Percentiles rank a stretch among this genome's conserved stretches.
Conservation (phyloP, 2,329 filamentous ascomycete species). For the Hypocrella siamensis region DNA sequence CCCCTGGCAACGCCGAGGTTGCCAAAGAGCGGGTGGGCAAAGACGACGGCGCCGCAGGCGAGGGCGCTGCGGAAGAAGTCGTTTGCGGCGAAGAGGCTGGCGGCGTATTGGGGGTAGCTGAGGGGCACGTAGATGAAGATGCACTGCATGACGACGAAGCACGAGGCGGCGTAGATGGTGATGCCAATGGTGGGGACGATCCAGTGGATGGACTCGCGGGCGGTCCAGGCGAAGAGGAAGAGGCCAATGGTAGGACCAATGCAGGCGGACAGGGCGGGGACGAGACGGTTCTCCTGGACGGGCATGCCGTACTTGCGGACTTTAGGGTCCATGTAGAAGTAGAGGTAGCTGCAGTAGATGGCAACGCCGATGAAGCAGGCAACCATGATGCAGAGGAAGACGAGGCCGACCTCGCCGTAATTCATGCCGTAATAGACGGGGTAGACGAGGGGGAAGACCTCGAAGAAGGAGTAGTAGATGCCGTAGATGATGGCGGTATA, state of each 20-base stretch:
- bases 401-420: constrained; percentile 39
- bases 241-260: constrained; percentile 41
- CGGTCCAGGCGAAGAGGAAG: constrained; percentile 46
- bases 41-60: constrained; percentile 44
- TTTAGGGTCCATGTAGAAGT: constrained; percentile 33
- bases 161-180: constrained; percentile 32
- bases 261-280: constrained; percentile 36
- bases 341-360: constrained; percentile 34
- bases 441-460: constrained; percentile 52
- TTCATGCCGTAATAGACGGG: constrained; percentile 42
- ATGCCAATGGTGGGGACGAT: constrained; percentile 42
- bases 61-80: constrained; percentile 42
- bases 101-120: constrained; percentile 39
- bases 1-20: constrained; percentile 44
- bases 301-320: constrained; percentile 32
- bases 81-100: constrained; percentile 43
- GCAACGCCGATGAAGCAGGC: constrained; percentile 35
- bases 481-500: constrained; percentile 48
- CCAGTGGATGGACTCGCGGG: constrained; percentile 33
- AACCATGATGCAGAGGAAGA: constrained; percentile 46
- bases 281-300: constrained; percentile 35
- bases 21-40: constrained; percentile 40
- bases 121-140: constrained; percentile 45
- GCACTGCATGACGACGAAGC: constrained; percentile 42
- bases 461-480: constrained; percentile 48